Base-by-base conservation (phyloP, 176 grass and related monocot genomes). In the Cocos nucifera region DNA sequence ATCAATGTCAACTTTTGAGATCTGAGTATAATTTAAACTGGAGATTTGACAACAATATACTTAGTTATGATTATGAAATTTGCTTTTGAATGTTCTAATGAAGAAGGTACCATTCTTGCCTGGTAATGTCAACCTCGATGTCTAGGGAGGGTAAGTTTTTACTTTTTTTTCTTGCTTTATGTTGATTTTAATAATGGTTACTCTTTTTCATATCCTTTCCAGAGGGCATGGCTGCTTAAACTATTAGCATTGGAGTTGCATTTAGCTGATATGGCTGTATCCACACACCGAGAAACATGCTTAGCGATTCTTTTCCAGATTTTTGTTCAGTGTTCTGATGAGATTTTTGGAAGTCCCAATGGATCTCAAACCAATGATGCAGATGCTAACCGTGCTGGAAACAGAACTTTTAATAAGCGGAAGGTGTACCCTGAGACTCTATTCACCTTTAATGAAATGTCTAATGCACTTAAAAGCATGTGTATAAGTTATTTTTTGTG, bases 141-240 rank as follows among this genome's bases (percentile, higher is more conserved):
- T 44, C 35, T 12, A 44, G 9, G 6, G 35, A 44, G 28, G 6
- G 35, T 44, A 44, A 14, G 1, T 44, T 44, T 44, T 44, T 12
- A 44, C 1, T 44, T 44, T 44, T 44, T 44, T 44, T 44, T 44
- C 10, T 10, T 44, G 1, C 35, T 44, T 44, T 22, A 19, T 54
- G 17, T 66, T 26, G 21, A 22, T 17, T 64, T 23, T 30, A 17
- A 6, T 29, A 3, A 66, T 19, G 23, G 1, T 19, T 29, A 4
- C 7, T 17, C 35, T 6, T 44, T 44, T 12, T 44, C 35, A 44
- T 44, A 44, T 44, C 4, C 62, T 77, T 82, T 78, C 51, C 87
- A 97, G 92, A 90, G 92, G 69, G 86, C 83, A 30, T 97, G 92
- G 87, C 72, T 97, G 63, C 52, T 97, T 62, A 97, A 97, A 77